phyloP scores from a whole-genome alignment of 805 yeast genomes.

The Lipomyces yamadae region DNA sequence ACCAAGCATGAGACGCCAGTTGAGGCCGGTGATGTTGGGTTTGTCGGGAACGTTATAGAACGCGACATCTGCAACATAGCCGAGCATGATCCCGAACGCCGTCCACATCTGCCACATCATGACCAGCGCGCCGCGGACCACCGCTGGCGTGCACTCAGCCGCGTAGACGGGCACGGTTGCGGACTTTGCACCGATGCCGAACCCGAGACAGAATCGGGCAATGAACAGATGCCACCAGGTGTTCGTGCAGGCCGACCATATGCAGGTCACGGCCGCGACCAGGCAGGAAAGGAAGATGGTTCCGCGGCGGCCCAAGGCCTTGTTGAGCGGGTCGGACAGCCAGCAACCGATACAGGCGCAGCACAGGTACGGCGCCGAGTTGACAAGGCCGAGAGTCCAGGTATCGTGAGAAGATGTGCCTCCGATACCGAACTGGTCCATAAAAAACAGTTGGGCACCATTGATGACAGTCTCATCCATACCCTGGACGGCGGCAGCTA shows the following conservation, averaged over 20 bases:
- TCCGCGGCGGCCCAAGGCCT: constrained; percentile 61
- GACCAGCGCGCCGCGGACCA: constrained; percentile 65
- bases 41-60: constrained; percentile 53
- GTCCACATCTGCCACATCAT: constrained; percentile 78
- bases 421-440: constrained; percentile 53
- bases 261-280: constrained; percentile 62
- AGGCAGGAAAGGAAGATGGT: constrained; percentile 62
- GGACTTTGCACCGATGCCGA: constrained; percentile 70
- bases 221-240: constrained; percentile 65
- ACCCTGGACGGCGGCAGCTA: constrained; percentile 73
- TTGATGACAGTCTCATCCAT: constrained; percentile 75
- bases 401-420: constrained; percentile 43
- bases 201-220: constrained; percentile 63
- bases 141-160: constrained; percentile 65
- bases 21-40: constrained; percentile 36
- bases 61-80: constrained; percentile 63
- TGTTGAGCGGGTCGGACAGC: constrained; percentile 58
- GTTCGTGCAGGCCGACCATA: constrained; percentile 68
- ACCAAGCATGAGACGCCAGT: constrained; percentile 71
- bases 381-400: constrained; percentile 62
- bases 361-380: constrained; percentile 69
- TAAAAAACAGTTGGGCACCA: constrained; percentile 66
- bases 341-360: constrained; percentile 63
- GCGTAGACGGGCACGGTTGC: constrained; percentile 71
- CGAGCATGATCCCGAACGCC: constrained; percentile 74